Conservation (phyloP, 2,329 filamentous ascomycete species). For the Trichoderma sp. region DNA sequence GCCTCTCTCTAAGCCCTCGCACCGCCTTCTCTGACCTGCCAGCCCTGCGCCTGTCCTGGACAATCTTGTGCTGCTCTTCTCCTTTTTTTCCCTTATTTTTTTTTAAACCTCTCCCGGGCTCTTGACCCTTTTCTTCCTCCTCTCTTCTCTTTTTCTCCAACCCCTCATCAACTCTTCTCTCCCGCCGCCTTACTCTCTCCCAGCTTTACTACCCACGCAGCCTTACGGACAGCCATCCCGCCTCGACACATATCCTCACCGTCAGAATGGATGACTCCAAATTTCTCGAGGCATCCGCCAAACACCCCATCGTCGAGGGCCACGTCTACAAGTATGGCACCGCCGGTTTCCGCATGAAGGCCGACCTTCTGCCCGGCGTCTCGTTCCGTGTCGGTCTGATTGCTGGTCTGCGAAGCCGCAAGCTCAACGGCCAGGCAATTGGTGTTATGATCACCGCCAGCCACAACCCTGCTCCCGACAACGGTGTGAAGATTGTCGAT, state of each 20-base stretch:
- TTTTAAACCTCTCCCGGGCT: background rate
- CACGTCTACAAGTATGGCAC: constrained; percentile 64
- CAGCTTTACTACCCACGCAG: background rate
- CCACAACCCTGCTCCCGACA: constrained; percentile 86
- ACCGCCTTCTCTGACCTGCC: constrained; percentile 14
- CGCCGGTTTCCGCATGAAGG: constrained; percentile 67
- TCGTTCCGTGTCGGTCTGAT: constrained; percentile 90
- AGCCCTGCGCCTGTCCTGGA: background rate
- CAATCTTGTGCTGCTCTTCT: background rate
- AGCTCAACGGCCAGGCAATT: constrained; percentile 85
- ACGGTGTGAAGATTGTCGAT: constrained; percentile 94
- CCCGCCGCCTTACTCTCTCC: background rate
- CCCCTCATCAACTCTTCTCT: background rate
- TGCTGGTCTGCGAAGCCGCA: constrained; percentile 83
- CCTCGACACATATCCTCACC: background rate
- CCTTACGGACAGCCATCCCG: background rate
- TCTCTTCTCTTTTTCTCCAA: background rate
- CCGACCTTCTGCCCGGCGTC: constrained; percentile 83
- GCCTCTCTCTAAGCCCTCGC: constrained; percentile 16
- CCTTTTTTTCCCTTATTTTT: background rate
- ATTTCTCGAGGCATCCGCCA: constrained; percentile 60
- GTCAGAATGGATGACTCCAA: constrained; percentile 49
- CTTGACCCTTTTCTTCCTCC: background rate
- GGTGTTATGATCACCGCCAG: constrained; percentile 96
- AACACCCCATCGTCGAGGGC: constrained; percentile 57